Base-by-base conservation (phyloP, 257 asterid species). In the Gynochthodes officinalis region DNA sequence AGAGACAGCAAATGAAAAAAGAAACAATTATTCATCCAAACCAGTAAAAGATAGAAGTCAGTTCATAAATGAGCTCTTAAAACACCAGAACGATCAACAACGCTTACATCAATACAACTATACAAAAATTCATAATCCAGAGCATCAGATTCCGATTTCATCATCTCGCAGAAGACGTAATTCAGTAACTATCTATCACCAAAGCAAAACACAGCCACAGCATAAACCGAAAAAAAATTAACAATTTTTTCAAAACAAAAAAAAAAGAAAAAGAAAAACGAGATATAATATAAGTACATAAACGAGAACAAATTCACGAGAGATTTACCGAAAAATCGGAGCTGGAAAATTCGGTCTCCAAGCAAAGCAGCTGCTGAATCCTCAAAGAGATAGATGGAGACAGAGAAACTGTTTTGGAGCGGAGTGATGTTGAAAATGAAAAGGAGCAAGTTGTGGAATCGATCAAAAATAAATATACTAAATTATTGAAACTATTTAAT, bases 321-420 rank as follows among this genome's bases (percentile, higher is more conserved):
- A 10, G 27, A 57, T 28, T 42, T 58, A 64, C 78, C 49, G 52
- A 59, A 37, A 21, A 44, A 21, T 12, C 69, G 32, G 78, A 57
- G 30, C 69, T 67, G 35, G 11, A 48, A 25, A 75, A 9, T 23
- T 53, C 30, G 32, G 48, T 23, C 37, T 19, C 58, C 61, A 19
- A 21, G 39, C 43, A 3, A 33, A 7, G 59, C 44, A 65, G 49
- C 4, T 52, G n/a, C n/a, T n/a, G n/a, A n/a, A n/a, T n/a, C n/a
- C n/a, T n/a, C n/a, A n/a, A n/a, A 62, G 61, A 44, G 52, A 52
- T 28, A 54, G 57, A 69, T 54, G 35, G 46, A 19, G 67, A 16
- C 37, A 12, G 7, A 61, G 44, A 16, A 27, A 53, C 39, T 21
- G 23, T 59, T n/a, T 60, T 60, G 68, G 49, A 63, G 68, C 46